Evolutionary conservation across 139 green algal species (phyloP).

Genomic region (Haematococcus sp.): DNA sequence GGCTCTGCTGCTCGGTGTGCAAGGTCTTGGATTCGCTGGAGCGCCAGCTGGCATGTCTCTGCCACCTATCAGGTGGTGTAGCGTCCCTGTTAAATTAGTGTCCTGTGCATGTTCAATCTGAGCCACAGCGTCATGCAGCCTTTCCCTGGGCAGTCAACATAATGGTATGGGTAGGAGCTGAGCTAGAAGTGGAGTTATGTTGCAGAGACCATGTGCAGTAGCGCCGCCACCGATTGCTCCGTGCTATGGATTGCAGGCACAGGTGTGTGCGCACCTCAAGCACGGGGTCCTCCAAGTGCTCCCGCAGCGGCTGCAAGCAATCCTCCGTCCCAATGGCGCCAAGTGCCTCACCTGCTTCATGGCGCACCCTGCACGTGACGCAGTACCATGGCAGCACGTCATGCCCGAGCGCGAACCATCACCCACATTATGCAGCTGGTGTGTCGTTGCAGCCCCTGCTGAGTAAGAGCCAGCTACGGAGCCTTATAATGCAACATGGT

Average conservation of each 20-base stretch:
- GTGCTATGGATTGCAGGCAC: not conserved
- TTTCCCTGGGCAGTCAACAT: not conserved
- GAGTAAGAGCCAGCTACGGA: not conserved
- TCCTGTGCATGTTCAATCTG: not conserved
- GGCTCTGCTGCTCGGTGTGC: constrained; percentile 1
- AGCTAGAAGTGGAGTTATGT: not conserved
- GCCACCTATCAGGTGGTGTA: constrained; percentile 60
- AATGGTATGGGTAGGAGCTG: not conserved
- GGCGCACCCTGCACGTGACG: constrained; percentile 68
- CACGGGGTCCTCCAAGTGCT: constrained; percentile 50
- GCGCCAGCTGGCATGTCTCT: constrained; percentile 94
- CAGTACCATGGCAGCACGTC: not conserved
- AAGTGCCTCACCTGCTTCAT: constrained; percentile 88
- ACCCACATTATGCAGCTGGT: not conserved
- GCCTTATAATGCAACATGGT: not conserved
- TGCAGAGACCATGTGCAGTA: not conserved
- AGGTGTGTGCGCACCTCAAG: constrained; percentile 59
- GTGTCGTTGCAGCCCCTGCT: not conserved
- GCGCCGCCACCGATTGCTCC: not conserved
- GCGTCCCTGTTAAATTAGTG: not conserved
- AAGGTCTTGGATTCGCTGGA: constrained; percentile 82
- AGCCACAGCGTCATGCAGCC: not conserved
- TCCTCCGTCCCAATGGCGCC: constrained; percentile 76
- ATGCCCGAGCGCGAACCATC: not conserved
- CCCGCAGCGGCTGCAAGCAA: constrained; percentile 64